Evolutionary conservation across 768 basidiomycete species (phyloP), one percentile per base, ranked within the genome.

Genomic region (Paxillus involutus): DNA sequence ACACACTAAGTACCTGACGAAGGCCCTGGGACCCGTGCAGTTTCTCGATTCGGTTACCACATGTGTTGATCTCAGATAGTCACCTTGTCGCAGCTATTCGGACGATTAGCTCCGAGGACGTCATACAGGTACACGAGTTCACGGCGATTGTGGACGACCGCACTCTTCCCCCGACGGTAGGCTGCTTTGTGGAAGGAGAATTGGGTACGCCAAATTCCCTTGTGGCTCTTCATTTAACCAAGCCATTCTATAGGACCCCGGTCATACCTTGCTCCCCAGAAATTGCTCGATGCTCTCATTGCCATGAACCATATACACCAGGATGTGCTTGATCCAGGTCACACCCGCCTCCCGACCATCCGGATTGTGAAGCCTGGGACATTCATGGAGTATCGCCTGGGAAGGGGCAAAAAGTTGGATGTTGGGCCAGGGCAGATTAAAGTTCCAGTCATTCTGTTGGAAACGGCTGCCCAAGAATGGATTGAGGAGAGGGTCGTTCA

Each of bases 341-440:
- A 26, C 16, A 43, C 55, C 1, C 36, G 56, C 10, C 41, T 58
- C 7, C 66, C 66, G 2, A 63, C 64, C 32, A 53, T 68, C 42
- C 62, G 62, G 4, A 48, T 68, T 3, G 49, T 68, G 4, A 51
- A 59, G 19, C 19, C 49, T 1, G 62, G 66, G 8, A 62, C 59
- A 9, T 66, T 65, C 12, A 33, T 44, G 3, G 64, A 56, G 4
- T 66, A 57, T 35, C 57, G 62, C 47, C 44, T 21, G 35, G 60
- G 57, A 56, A 63, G 43, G 33, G 37, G 40, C 13, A 41, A 59
- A 14, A 3, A 21, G 3, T 1, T 21, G 21, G 3, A 3, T 1
- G 21, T 21, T 21, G 21, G 21, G 21, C 2, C 21, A 1, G 21
- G 21, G 1, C 21, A 21, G 3, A 21, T 3, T 21, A 21, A 21